Conservation (phyloP, 108 stramenopile genomes). For the Conticribra weissflogii region DNA sequence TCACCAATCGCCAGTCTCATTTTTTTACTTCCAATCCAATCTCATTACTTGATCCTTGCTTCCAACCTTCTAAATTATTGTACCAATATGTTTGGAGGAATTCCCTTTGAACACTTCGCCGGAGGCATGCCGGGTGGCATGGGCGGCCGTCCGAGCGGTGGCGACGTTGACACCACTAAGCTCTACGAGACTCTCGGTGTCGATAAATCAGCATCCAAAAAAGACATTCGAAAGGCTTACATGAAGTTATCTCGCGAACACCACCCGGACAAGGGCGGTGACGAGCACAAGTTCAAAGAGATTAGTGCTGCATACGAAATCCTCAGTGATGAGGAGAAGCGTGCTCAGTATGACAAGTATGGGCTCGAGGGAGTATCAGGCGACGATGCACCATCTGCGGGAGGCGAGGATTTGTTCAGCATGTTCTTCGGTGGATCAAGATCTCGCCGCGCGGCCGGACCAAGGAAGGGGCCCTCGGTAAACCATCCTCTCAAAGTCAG, state of each 20-base stretch:
- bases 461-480: conserved; percentile 92
- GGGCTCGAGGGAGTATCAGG: conserved; percentile 90
- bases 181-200: conserved; percentile 86
- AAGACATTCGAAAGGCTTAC: conserved; percentile 89
- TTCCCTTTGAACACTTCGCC: conserved; percentile 73
- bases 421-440: conserved; percentile 93
- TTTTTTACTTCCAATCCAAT: too few relatives aligned
- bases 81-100: conserved; percentile 50
- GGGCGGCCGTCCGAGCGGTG: conserved; percentile 44
- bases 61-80: too few relatives aligned
- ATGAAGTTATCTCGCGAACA: conserved; percentile 59
- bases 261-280: conserved; percentile 88
- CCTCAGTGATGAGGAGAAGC: conserved; percentile 86
- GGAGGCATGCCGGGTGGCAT: conserved; percentile 53
- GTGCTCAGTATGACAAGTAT: conserved; percentile 89
- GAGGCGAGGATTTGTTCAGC: conserved; percentile 93
- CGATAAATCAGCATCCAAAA: conserved; percentile 66
- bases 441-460: conserved; percentile 58
- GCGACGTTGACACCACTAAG: conserved; percentile 81
- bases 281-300: conserved; percentile 88
- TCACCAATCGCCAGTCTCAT: too few relatives aligned
- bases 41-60: too few relatives aligned
- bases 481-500: conserved; percentile 92
- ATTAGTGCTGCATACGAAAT: conserved; percentile 90
- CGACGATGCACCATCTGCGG: conserved; percentile 65